These are phyloP conservation scores for Hypholoma fasciculare DNA, from an alignment of 768 basidiomycete species.

Conservation along the genomic window DNA sequence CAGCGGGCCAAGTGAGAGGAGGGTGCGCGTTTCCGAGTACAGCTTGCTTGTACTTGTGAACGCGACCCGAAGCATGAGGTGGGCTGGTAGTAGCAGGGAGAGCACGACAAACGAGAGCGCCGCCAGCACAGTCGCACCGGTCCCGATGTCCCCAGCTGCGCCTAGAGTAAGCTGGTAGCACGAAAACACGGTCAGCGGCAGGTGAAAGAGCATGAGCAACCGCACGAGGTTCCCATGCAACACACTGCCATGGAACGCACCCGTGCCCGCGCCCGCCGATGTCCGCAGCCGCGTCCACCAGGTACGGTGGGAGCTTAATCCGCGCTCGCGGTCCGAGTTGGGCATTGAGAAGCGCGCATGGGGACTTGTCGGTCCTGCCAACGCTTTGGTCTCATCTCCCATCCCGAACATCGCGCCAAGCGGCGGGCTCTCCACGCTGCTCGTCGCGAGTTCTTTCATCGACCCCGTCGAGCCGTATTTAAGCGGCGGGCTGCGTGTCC, in stretches of 20 bases:
- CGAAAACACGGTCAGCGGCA: conserved; percentile 91
- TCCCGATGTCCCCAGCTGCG: conserved; percentile 36
- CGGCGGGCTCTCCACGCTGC: not conserved
- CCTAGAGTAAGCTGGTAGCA: conserved; percentile 80
- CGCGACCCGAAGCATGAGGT: conserved; percentile 76
- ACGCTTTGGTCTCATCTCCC: conserved; percentile 49
- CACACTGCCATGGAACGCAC: conserved; percentile 79
- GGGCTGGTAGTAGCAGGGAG: conserved; percentile 73
- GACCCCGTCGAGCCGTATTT: conserved; percentile 31
- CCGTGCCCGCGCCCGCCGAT: conserved; percentile 66
- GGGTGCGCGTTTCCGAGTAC: conserved; percentile 92
- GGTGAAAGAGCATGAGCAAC: conserved; percentile 88
- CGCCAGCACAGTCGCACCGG: conserved; percentile 73
- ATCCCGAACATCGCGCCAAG: conserved; percentile 5
- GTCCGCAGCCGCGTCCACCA: conserved; percentile 56
- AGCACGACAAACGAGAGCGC: conserved; percentile 79
- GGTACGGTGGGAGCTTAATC: conserved; percentile 35
- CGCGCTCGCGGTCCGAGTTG: conserved; percentile 31
- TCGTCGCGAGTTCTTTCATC: conserved; percentile 44
- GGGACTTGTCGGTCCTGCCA: conserved; percentile 32
- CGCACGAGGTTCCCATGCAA: conserved; percentile 91
- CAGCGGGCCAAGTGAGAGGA: conserved; percentile 86
- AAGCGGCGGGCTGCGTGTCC: conserved; percentile 31
- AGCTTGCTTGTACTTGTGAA: conserved; percentile 85
- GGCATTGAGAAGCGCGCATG: conserved; percentile 31